Base-by-base conservation (phyloP, 2,329 filamentous ascomycete genomes). In the Hirsutella minnesotensis region DNA sequence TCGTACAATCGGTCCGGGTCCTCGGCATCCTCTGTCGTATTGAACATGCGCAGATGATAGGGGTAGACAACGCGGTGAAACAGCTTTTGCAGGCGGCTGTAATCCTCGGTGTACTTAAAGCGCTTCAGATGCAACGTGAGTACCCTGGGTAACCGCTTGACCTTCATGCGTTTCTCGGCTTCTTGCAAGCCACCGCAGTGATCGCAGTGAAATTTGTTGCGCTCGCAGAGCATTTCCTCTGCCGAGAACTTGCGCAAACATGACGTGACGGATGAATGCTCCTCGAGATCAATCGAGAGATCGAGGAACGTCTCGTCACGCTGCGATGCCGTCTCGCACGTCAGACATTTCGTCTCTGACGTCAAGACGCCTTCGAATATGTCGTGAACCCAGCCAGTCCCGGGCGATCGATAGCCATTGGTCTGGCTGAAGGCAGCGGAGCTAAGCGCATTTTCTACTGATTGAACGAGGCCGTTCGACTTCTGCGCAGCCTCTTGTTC, bases 161-260 rank as follows among this genome's bases (percentile, higher is more conserved):
- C 90, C 70, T 96, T 98, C 92, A 98, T 98, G 49, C 92, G 79
- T 69, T 96, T 98, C 63, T 98, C 92, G 0, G 92, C 92, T 65
- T 98, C 92, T 63, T 98, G 92, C 43, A 98, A 68, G 3, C 92
- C 92, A 42, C 92, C 92, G 53, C 92, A 98, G 54, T 89, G 89
- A 60, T 98, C 92, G 65, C 92, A 98, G 58, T 98, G 90, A 52
- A 98, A 98, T 59, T 98, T 98, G 69, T 98, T 96, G 47, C 89
- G 77, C 66, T 98, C 92, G 58, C 92, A 96, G 45, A 98, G 74
- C 87, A 96, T 95, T 63, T 98, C 92, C 56, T 96, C 92, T 38
- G 92, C 88, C 0, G 92, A 98, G 56, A 98, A 98, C 55, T 95
- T 95, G 46, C 86, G 78, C 49, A 98, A 66, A 59, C 92, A 98